These are phyloP conservation scores for Anethum foeniculum DNA, from an alignment of 140 eudicot genomes.

Conservation along the genomic window DNA sequence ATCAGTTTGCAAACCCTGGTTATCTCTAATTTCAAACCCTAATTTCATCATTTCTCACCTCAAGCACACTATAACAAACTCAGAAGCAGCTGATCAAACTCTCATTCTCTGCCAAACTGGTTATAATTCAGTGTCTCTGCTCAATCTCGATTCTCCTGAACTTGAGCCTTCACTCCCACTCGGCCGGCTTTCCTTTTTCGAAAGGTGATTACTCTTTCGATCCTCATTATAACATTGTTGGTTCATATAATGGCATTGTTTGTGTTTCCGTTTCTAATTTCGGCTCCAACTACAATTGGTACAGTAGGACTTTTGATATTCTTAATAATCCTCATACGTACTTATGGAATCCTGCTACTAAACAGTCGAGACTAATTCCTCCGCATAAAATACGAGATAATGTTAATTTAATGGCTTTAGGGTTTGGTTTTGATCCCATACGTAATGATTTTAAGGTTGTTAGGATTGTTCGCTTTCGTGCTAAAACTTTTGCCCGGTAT, in stretches of 20 bases:
- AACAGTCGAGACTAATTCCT: background rate
- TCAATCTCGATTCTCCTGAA: background rate
- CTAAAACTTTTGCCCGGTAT: no score
- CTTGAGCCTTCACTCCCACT: background rate
- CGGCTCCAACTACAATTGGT: no score
- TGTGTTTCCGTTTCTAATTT: background rate
- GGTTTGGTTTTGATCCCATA: background rate
- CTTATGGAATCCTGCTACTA: background rate
- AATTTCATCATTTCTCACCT: background rate
- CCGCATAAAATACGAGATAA: background rate
- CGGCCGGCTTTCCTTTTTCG: background rate
- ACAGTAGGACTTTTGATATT: no score
- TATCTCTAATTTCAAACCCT: background rate
- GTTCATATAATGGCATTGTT: background rate
- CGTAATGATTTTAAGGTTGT: background rate
- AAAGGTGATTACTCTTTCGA: background rate
- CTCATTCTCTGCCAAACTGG: no score
- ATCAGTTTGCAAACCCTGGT: background rate
- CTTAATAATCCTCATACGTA: background rate
- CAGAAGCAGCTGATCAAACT: background rate
- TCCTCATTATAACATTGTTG: background rate
- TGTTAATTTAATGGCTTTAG: background rate
- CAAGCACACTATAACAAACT: background rate
- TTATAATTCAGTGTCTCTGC: background rate
- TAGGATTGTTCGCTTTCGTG: no score